phyloP scores from a whole-genome alignment of 2,329 filamentous ascomycete genomes.

The Phaeosphaeriaceae sp. region DNA sequence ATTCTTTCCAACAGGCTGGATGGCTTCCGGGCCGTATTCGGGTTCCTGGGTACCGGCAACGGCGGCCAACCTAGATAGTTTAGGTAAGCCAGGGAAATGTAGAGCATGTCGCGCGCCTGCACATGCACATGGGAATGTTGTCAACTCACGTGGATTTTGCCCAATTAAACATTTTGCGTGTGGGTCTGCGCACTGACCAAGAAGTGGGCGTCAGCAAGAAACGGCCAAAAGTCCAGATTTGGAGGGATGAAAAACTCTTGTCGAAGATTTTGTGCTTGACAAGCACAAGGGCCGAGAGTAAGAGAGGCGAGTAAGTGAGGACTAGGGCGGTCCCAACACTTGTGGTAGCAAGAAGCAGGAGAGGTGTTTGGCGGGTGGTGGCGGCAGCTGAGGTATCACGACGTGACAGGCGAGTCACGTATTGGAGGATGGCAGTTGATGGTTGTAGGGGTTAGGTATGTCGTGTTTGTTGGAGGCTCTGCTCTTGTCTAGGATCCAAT shows the following conservation, averaged over 20 bases:
- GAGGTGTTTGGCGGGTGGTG: no score
- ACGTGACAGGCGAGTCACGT: no score
- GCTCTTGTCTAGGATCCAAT: no score
- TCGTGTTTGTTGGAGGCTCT: no score
- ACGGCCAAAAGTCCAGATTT: constrained; percentile 26
- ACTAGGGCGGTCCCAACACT: no score
- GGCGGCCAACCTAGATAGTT: constrained; percentile 62
- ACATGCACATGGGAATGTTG: constrained; percentile 19
- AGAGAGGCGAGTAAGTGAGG: no score
- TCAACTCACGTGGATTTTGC: constrained; percentile 84
- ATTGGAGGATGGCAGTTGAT: no score
- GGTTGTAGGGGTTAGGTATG: no score
- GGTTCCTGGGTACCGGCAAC: constrained; percentile 96
- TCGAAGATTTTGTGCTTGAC: constrained; percentile 20
- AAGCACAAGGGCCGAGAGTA: constrained; percentile 19
- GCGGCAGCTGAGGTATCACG: no score
- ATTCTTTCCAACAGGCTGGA: constrained; percentile 84
- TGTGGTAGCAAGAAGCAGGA: no score
- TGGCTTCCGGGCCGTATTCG: constrained; percentile 88
- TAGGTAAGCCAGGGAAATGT: constrained; percentile 19
- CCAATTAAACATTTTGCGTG: constrained; percentile 81
- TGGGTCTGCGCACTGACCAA: constrained; percentile 39
- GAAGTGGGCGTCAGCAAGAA: constrained; percentile 31
- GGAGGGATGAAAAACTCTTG: constrained; percentile 37
- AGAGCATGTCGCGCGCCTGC: constrained; percentile 13